Percentiles rank a stretch among this genome's conserved stretches.
These are phyloP conservation scores for Cryphonectria radicalis DNA, from an alignment of 2,329 filamentous ascomycete genomes.

Conservation along the genomic window DNA sequence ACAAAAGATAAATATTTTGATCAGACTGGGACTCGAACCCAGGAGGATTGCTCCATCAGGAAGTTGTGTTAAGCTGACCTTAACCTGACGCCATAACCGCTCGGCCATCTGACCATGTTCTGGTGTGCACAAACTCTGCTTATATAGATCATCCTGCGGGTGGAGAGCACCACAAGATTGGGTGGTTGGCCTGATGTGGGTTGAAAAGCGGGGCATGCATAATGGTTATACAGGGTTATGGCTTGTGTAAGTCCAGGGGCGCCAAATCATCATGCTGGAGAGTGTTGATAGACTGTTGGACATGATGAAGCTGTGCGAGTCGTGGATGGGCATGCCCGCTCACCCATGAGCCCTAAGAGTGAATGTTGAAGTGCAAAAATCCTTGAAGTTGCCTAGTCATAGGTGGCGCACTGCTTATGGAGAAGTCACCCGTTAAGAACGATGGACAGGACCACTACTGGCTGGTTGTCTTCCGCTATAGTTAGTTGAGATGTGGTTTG, in stretches of 20 bases:
- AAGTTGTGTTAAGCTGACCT: constrained; percentile 9
- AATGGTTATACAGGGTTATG: background rate
- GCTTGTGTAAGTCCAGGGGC: background rate
- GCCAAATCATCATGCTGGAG: too few relatives aligned
- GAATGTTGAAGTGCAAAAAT: background rate
- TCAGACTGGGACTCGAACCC: constrained; percentile 7
- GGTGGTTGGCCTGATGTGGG: background rate
- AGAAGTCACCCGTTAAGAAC: background rate
- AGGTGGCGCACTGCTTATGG: background rate
- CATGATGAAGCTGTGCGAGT: background rate
- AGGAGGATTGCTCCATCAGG: constrained; percentile 13
- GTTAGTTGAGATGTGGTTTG: background rate
- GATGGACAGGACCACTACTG: too few relatives aligned
- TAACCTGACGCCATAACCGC: constrained; percentile 13
- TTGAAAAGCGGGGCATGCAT: background rate
- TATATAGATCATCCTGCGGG: background rate
- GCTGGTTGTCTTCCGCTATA: background rate
- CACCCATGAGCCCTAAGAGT: background rate
- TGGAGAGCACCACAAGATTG: background rate
- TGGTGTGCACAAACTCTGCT: accelerated
- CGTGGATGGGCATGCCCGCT: background rate
- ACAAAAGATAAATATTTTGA: background rate
- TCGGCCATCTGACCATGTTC: constrained; percentile 1
- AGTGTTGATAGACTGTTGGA: too few relatives aligned
- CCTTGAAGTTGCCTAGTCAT: background rate